Conservation (phyloP, 306 rosid species). For the Carpinus viminea region DNA sequence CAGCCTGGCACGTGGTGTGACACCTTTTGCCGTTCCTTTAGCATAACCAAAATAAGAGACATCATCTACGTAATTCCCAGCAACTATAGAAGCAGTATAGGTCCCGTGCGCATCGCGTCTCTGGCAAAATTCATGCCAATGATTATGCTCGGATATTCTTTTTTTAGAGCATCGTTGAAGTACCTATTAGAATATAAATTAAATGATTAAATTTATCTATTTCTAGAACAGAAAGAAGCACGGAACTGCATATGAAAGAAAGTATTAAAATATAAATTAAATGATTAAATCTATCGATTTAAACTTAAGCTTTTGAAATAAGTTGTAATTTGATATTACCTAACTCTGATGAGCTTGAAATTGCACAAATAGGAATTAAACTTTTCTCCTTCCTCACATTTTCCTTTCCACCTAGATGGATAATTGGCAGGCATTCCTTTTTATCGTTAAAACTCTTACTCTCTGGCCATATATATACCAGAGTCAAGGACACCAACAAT, state of each 20-base stretch:
- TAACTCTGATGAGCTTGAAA: conserved; percentile 40
- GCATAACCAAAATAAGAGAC: conserved; percentile 43
- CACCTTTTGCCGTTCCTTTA: conserved; percentile 40
- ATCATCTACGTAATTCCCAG: conserved; percentile 33
- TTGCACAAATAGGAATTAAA: conserved; percentile 42
- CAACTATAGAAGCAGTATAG: conserved; percentile 40
- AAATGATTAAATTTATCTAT: too few species aligned
- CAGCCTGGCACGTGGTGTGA: conserved; percentile 40
- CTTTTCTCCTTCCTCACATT: conserved; percentile 37
- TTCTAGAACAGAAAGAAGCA: too few species aligned
- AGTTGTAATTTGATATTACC: conserved; percentile 32
- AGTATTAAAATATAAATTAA: too few species aligned
- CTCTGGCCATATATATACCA: conserved; percentile 48
- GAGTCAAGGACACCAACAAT: conserved; percentile 40
- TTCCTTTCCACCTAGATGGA: conserved; percentile 44
- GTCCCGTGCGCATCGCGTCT: conserved; percentile 39
- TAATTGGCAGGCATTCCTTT: conserved; percentile 25
- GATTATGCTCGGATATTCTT: conserved; percentile 14
- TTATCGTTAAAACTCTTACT: conserved; percentile 41
- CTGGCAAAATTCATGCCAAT: conserved; percentile 41
- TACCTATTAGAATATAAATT: background rate
- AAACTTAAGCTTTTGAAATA: too few species aligned
- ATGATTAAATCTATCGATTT: too few species aligned
- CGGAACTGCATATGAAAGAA: too few species aligned
- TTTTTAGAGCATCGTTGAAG: conserved; percentile 38